Base-by-base conservation (phyloP, 148 eudicot genomes). In the Silene uniflora region DNA sequence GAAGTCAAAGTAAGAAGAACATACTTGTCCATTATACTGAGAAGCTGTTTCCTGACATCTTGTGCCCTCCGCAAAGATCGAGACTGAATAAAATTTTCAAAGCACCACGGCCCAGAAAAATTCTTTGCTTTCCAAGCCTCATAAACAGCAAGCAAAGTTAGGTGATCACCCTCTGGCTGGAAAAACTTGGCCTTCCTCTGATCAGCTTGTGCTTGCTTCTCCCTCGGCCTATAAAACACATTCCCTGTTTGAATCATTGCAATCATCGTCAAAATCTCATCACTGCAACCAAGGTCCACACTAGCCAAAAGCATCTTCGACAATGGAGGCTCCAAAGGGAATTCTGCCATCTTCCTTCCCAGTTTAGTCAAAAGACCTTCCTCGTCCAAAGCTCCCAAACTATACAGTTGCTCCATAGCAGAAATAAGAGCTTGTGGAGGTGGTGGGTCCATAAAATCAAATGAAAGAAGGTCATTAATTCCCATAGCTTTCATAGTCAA, bases 61-160 rank as follows among this genome's bases (percentile, higher is more conserved):
- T 95, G 99, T 19, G 97, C 99, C 84, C 96, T 90, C 83, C 94
- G 90, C 83, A 95, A 81, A 5, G 99, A 95, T 63, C 96, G 84
- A n/a, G 92, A 88, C 88, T 95, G 99, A 67, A 95, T 89, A 79
- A 95, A 95, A 71, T 95, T 95, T 83, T 92, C 99, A 80, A 85
- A 91, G 71, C 97, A 95, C 99, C 99, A 95, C 0, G 97, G 96
- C 32, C 91, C 96, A 2, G 99, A 88, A 77, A 95, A 95, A 72
- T 88, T 95, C 75, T 92, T 90, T 2, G 97, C 96, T 79, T 95
- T 95, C 99, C 99, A 95, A 16, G 99, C 96, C 84, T 95, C 99
- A 55, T 95, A 95, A 71, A 95, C 99, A 81, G 97, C 99, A 79
- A 95, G 97, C 55, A 95, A 82, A 0, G 99, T 95, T 71, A 95